Evolutionary conservation across 768 basidiomycete species (phyloP).

Genomic region (Fomitopsis pulvina): DNA sequence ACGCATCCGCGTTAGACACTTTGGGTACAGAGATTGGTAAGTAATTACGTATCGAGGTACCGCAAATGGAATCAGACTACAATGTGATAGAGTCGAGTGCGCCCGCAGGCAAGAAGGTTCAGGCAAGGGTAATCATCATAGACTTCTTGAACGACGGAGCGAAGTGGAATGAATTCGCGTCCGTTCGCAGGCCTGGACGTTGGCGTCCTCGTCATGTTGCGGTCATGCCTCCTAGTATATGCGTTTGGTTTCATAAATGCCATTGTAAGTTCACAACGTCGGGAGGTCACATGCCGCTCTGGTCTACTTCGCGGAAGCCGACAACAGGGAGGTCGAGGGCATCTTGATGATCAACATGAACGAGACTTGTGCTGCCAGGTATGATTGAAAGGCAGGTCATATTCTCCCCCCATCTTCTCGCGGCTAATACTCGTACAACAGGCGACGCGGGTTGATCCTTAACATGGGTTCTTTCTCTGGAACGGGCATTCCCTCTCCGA

Average conservation of each 20-base stretch:
- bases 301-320: conserved; percentile 72
- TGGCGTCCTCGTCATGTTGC: conserved; percentile 65
- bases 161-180: conserved; percentile 45
- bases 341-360: conserved; percentile 84
- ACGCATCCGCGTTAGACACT: conserved; percentile 49
- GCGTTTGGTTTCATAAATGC: conserved; percentile 1
- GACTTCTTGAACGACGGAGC: conserved; percentile 64
- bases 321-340: conserved; percentile 67
- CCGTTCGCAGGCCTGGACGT: conserved; percentile 51
- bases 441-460: conserved; percentile 80
- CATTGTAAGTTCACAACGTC: conserved; percentile 93
- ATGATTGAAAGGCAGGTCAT: conserved; percentile 72
- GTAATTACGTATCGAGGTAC: conserved; percentile 16
- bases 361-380: conserved; percentile 70
- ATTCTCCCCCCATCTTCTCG: neutral
- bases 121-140: conserved; percentile 60
- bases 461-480: conserved; percentile 93
- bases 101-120: conserved; percentile 28
- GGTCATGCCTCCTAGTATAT: neutral
- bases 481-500: conserved; percentile 70
- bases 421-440: conserved; percentile 20
- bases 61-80: neutral
- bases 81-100: conserved; percentile 20
- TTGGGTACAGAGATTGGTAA: conserved; percentile 74
- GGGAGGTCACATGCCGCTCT: conserved; percentile 89